Base-by-base conservation (phyloP, 495 filamentous ascomycete species). In the Aspergillus olivimuriae region DNA sequence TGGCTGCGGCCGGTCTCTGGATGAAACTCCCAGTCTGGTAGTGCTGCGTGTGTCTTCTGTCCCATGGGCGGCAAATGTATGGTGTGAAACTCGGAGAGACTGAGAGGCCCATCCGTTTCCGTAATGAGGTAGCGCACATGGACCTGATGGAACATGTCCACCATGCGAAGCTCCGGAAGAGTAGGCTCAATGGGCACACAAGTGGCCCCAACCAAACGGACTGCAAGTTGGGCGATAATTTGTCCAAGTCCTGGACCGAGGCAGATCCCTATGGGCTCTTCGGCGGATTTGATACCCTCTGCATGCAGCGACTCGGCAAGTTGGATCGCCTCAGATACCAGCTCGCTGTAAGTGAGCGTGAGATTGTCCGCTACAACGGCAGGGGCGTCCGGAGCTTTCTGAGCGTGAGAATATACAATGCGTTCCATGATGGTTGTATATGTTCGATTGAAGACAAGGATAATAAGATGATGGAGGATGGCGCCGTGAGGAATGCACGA, bases 101-200 rank as follows among this genome's bases (percentile, higher is more conserved):
- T 16, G 14, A 21, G 12, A 16, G 30, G 30, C 19, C 28, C 17
- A 4, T 21, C 8, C 11, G 4, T 8, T 2, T 24, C 30, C 4
- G 26, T 32, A 17, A 42, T 22, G 11, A 42, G 19, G 14, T 23
- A 19, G 3, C 30, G 26, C 17, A 14, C 24, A 9, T 39, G 19
- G 16, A 23, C 14, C 4, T 24, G 10, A 8, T 20, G 4, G 24
- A 28, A 19, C 7, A 24, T 14, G 14, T 4, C 10, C 17, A 14
- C 17, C n/a, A 23, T 15, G 7, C 30, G 14, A 7, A 20, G 24
- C 9, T 43, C 40, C 15, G 46, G 40, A 11, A 49, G 5, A 11
- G 34, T 28, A 1, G 46, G 46, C 17, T 44, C 40, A 22, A 49
- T 39, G 19, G 46, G 40, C 4, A 30, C 21, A 32, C 34, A 49